Evolutionary conservation across 31 red algal species (phyloP).

Genomic region (Porphyra umbilicalis): DNA sequence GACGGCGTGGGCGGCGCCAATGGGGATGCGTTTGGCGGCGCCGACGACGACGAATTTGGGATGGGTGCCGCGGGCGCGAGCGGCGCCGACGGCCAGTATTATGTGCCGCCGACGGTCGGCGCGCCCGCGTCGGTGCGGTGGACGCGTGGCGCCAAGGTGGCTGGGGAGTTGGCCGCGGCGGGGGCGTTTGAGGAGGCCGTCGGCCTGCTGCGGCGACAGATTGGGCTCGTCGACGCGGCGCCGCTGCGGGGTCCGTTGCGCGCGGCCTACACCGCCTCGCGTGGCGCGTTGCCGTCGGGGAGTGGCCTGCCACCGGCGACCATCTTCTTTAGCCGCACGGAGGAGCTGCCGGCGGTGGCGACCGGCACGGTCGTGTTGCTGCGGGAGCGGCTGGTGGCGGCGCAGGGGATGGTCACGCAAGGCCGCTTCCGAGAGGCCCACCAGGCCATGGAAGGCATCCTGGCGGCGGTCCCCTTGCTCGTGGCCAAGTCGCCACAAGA

Average conservation of each 20-base stretch:
- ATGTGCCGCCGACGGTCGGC: slow-evolving; percentile 60
- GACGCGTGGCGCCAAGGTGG: slow-evolving; percentile 37
- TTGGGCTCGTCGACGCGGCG: slow-evolving; percentile 35
- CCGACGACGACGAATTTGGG: slow-evolving; percentile 32
- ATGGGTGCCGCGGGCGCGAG: slow-evolving; percentile 12
- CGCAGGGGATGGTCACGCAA: slow-evolving; percentile 42
- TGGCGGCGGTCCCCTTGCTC: slow-evolving; percentile 66
- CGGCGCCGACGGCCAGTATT: slow-evolving; percentile 41
- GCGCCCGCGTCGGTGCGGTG: slow-evolving; percentile 28
- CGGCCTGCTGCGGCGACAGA: slow-evolving; percentile 44
- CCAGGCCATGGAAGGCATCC: slow-evolving; percentile 29
- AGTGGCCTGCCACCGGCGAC: slow-evolving; percentile 18
- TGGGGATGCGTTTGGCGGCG: slow-evolving; percentile 13
- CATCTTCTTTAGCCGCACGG: slow-evolving; percentile 18
- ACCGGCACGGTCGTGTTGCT: slow-evolving; percentile 27
- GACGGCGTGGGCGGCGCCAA: background rate
- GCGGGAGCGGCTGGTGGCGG: slow-evolving; percentile 32
- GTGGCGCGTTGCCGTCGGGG: slow-evolving; percentile 25
- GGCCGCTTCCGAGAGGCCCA: slow-evolving; percentile 77
- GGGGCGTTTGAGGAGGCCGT: slow-evolving; percentile 80
- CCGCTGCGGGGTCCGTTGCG: slow-evolving; percentile 48
- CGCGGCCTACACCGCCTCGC: slow-evolving; percentile 29
- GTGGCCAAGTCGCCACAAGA: slow-evolving; percentile 33
- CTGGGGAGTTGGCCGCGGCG: slow-evolving; percentile 65
- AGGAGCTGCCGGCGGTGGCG: slow-evolving; percentile 20